A percentile compares a stretch with the other conserved stretches of the same genome.
These are phyloP conservation scores for Xylariaceae sp. DNA, from an alignment of 2,329 filamentous ascomycete species.

Conservation along the genomic window DNA sequence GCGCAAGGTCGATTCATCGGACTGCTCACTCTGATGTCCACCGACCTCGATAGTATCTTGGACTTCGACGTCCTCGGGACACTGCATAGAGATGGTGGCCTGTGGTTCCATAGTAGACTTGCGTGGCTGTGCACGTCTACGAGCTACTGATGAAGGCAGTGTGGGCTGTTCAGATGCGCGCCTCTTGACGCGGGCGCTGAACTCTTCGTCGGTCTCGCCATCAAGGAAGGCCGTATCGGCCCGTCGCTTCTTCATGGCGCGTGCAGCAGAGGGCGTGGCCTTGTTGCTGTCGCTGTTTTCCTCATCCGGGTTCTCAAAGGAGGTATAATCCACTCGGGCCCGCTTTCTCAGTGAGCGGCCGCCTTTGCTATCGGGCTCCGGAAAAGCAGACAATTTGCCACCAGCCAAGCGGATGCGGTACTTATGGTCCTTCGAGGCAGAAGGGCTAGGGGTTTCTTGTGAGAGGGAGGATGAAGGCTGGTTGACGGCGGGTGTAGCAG, in stretches of 20 bases:
- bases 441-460: conserved; percentile 29
- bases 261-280: conserved; percentile 21
- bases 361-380: conserved; percentile 50
- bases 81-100: conserved; percentile 21
- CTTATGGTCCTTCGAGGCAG: conserved; percentile 37
- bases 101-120: conserved; percentile 31
- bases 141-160: conserved; percentile 20
- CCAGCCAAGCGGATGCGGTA: conserved; percentile 40
- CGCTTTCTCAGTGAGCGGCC: conserved; percentile 57
- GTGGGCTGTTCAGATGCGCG: conserved; percentile 30
- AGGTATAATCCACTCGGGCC: conserved; percentile 53
- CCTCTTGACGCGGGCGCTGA: conserved; percentile 24
- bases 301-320: conserved; percentile 49
- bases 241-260: conserved; percentile 29
- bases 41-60: conserved; percentile 57
- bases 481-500: conserved; percentile 18
- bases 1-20: conserved; percentile 31
- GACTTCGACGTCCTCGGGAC: conserved; percentile 44
- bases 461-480: conserved; percentile 24
- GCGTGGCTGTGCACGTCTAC: conserved; percentile 21
- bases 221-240: conserved; percentile 24
- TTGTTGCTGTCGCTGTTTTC: conserved; percentile 27
- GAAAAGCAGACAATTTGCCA: conserved; percentile 34
- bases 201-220: conserved; percentile 24
- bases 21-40: conserved; percentile 35